phyloP scores from a whole-genome alignment of 345 rosid species.

The Balakata baccata region DNA sequence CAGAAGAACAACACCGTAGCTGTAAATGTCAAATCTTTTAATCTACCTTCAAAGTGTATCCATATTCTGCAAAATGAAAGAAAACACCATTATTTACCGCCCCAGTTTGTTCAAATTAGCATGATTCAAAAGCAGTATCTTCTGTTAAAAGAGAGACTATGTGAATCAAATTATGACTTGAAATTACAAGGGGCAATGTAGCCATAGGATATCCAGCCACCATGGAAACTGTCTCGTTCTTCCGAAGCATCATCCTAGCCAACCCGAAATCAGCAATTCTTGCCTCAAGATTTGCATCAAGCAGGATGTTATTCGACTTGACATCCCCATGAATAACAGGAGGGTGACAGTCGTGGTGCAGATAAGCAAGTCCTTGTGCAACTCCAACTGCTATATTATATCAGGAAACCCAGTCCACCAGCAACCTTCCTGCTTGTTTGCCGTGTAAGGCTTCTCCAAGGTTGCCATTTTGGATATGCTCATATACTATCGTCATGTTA shows the following conservation, averaged over 20 bases:
- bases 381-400: conserved; percentile 82
- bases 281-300: conserved; percentile 78
- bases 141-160: background rate
- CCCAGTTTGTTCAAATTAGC: background rate
- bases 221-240: conserved; percentile 86
- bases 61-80: conserved; percentile 57
- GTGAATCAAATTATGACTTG: background rate
- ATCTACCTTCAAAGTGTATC: conserved; percentile 86
- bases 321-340: conserved; percentile 82
- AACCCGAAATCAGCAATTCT: conserved; percentile 90
- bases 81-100: background rate
- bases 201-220: conserved; percentile 98
- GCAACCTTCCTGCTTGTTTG: conserved; percentile 58
- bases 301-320: conserved; percentile 83
- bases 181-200: conserved; percentile 85
- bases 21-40: conserved; percentile 86
- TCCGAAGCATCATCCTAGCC: conserved; percentile 82
- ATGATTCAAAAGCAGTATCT: background rate
- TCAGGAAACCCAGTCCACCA: conserved; percentile 84
- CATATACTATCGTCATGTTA: conserved; percentile 74
- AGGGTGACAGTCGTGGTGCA: conserved; percentile 92
- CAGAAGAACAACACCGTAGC: conserved; percentile 79
- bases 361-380: conserved; percentile 88
- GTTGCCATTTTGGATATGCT: conserved; percentile 81
- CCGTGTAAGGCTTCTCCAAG: conserved; percentile 82